Evolutionary conservation across 768 basidiomycete species (phyloP).

Genomic region (Mycena epipterygia): DNA sequence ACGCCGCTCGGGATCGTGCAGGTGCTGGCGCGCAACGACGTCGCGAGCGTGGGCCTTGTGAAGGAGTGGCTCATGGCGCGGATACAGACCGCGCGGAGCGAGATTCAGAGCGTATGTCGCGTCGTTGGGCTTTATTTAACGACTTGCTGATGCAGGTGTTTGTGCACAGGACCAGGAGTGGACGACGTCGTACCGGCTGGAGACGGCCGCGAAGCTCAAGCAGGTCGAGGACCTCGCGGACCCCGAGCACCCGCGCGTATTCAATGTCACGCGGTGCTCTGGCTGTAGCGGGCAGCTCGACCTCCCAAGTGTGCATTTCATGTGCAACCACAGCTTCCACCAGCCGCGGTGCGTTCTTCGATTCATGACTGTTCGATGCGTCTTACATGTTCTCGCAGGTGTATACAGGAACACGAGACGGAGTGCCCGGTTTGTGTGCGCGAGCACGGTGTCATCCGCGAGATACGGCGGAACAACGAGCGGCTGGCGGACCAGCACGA

Average conservation of each 20-base stretch:
- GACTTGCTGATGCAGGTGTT: conserved; percentile 1
- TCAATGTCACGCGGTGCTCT: conserved; percentile 95
- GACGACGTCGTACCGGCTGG: conserved; percentile 88
- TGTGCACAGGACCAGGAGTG: conserved; percentile 82
- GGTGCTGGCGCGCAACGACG: conserved; percentile 88
- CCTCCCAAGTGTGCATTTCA: conserved; percentile 94
- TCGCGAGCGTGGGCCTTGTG: conserved; percentile 92
- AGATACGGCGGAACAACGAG: conserved; percentile 90
- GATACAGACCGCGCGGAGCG: conserved; percentile 78
- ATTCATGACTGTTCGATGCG: neutral
- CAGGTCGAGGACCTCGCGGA: conserved; percentile 88
- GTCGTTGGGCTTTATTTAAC: conserved; percentile 7
- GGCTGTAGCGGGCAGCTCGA: conserved; percentile 92
- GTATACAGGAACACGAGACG: conserved; percentile 88
- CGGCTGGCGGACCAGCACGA: conserved; percentile 87
- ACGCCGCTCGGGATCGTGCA: conserved; percentile 93
- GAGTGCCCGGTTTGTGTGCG: conserved; percentile 93
- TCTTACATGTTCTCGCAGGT: conserved; percentile 61
- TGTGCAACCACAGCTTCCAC: conserved; percentile 98
- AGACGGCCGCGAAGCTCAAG: conserved; percentile 84
- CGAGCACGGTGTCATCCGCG: conserved; percentile 89
- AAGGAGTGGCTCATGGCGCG: conserved; percentile 91
- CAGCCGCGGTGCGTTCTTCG: conserved; percentile 71
- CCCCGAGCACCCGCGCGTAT: conserved; percentile 83
- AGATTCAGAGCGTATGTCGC: conserved; percentile 82